Base-by-base conservation (phyloP, 2,329 filamentous ascomycete genomes). In the Acephala macrosclerotiorum region DNA sequence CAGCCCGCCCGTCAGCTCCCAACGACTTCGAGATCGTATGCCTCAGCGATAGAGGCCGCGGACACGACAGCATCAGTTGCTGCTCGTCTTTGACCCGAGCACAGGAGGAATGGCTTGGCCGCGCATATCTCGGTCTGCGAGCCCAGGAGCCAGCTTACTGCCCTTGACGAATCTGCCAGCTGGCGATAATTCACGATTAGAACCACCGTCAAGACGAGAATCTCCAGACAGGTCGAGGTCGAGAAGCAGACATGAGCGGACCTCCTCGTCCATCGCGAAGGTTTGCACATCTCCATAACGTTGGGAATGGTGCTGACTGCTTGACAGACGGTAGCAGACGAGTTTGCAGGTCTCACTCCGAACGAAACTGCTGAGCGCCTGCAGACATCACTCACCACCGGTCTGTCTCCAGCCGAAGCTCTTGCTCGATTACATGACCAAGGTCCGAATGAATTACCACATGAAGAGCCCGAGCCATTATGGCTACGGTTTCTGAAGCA, bases 401-500 rank as follows among this genome's bases (percentile, higher is more conserved):
- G 96, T 60, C 85, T 99, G 16, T 89, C 92, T 5, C 90, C 92
- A 0, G 86, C 89, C 53, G 93, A 97, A 79, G 96, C 94, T 40
- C 85, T 94, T 66, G 87, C 90, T 63, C 89, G 95, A 75, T 84
- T 97, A 67, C 87, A 90, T 75, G 87, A 91, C 69, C 88, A 96
- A 81, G 96, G 96, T 36, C 89, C 91, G 33, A 99, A 99, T 79
- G 96, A 99, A 80, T 91, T 99, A 42, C 93, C 96, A 6, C 93
- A 96, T 78, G 94, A 98, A 66, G 90, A 93, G 62, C 93, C 95
- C 1, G 96, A 99, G 79, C 94, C 96, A 11, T 81, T 99, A 65
- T 99, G 96, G 94, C 81, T 97, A 61, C 92, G 96, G 66, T 99
- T 99, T 74, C 78, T 97, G 66, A 96, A 97, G 79, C 96, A 99